Evolutionary conservation across 495 filamentous ascomycete genomes (phyloP), one percentile per base, ranked within the genome.

Genomic region (Aspergillus wentii): DNA sequence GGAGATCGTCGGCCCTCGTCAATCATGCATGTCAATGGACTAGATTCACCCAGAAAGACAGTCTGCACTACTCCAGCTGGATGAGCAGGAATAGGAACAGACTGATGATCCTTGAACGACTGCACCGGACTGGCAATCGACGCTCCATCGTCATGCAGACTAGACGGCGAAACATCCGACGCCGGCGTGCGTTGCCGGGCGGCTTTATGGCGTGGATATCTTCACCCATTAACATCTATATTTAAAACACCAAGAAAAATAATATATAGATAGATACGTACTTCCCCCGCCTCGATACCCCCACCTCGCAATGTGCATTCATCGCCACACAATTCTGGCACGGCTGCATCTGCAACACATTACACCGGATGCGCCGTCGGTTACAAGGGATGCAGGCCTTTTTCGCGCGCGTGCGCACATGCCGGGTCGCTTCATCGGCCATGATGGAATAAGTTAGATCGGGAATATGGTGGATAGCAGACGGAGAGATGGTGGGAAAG

Each of bases 341-440:
- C 3, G 69, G 69, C 17, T 58, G 66, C 44, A 40, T 45, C 32
- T 70, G 58, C 11, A 68, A 44, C 11, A 70, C 69, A 52, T 73
- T 64, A 44, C 69, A 73, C 23, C 63, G 61, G 22, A 71, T 66
- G 18, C 69, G 66, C 11, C 69, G 61, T 0, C 56, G 44, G 40
- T 73, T 71, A 46, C 68, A 73, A 26, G 61, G 53, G 40, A 65
- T 41, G 39, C 69, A 73, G 2, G 69, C 69, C 45, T 61, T 62
- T 33, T 62, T 66, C 17, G 68, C 66, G 32, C 68, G 52, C n/a
- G 45, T 50, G n/a, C n/a, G n/a, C n/a, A n/a, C n/a, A n/a, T n/a
- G n/a, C n/a, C n/a, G n/a, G n/a, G n/a, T n/a, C n/a, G n/a, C n/a
- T n/a, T n/a, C 46, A 28, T 28, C 25, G 4, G 25, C 25, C 25